Evolutionary conservation across 2,329 filamentous ascomycete species (phyloP).

Genomic region (Colletotrichum cordylinicola): DNA sequence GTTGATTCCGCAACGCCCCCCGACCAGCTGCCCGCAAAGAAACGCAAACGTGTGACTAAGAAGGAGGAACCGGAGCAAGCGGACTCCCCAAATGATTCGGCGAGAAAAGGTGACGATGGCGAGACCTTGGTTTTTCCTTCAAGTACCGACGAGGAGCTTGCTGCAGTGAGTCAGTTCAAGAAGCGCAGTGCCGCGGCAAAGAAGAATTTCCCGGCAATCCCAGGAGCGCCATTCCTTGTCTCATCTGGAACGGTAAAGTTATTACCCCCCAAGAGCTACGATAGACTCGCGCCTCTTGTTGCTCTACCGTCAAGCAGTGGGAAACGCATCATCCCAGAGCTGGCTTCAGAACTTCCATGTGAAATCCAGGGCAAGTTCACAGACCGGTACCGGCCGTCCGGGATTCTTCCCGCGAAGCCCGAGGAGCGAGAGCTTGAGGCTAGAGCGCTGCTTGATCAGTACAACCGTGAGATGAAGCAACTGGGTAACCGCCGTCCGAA

Average conservation of each 20-base stretch:
- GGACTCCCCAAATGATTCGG: constrained; percentile 34
- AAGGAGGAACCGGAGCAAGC: constrained; percentile 31
- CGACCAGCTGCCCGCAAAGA: constrained; percentile 38
- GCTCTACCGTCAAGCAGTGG: constrained; percentile 45
- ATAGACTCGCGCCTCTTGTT: constrained; percentile 49
- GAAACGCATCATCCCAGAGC: constrained; percentile 42
- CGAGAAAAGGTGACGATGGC: constrained; percentile 39
- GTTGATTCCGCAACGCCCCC: constrained; percentile 15
- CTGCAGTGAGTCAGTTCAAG: constrained; percentile 40
- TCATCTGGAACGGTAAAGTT: constrained; percentile 45
- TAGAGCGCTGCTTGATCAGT: constrained; percentile 43
- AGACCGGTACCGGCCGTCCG: constrained; percentile 44
- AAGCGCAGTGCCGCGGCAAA: constrained; percentile 44
- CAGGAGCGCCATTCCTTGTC: constrained; percentile 42
- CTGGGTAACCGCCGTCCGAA: constrained; percentile 50
- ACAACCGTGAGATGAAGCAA: constrained; percentile 45
- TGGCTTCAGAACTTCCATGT: constrained; percentile 45
- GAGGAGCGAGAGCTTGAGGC: constrained; percentile 48
- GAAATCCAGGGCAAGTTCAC: constrained; percentile 51
- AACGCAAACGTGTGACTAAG: constrained; percentile 41
- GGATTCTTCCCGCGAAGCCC: constrained; percentile 40
- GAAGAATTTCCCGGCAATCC: constrained; percentile 41
- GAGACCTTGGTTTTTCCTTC: constrained; percentile 29
- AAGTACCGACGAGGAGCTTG: constrained; percentile 26
- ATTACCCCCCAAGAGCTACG: constrained; percentile 49